Evolutionary conservation across 345 rosid genomes (phyloP).

Genomic region (Hibiscus mutabilis): DNA sequence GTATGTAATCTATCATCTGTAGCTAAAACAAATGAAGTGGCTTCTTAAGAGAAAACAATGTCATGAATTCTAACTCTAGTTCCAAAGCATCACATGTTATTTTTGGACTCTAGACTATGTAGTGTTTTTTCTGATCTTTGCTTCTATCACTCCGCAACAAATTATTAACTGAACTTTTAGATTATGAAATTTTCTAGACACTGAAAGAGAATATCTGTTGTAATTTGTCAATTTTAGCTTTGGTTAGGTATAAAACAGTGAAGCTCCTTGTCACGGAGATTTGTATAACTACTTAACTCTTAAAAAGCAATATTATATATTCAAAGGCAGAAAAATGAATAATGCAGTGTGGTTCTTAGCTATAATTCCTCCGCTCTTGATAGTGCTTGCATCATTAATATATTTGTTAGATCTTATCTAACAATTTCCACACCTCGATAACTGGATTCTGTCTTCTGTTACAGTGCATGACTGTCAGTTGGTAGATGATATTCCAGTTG

Average conservation of each 20-base stretch:
- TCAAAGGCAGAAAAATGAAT: neutral
- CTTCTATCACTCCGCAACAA: neutral
- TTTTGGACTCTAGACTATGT: neutral
- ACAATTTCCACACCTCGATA: neutral
- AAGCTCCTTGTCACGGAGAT: neutral
- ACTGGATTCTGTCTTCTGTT: neutral
- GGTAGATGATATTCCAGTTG: conserved; percentile 68
- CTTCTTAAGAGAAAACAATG: neutral
- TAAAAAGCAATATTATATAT: neutral
- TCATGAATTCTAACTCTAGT: neutral
- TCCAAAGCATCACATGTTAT: neutral
- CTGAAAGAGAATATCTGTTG: neutral
- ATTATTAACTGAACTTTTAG: neutral
- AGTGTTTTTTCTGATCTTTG: neutral
- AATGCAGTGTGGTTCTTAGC: neutral
- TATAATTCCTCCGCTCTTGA: neutral
- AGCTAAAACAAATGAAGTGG: neutral
- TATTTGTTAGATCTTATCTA: neutral
- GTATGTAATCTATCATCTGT: neutral
- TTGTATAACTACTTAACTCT: neutral
- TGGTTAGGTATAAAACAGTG: neutral
- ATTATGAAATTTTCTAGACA: neutral
- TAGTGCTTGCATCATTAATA: neutral
- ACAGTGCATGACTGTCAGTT: conserved; percentile 88
- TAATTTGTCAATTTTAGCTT: neutral